Percentiles rank a stretch among this genome's conserved stretches.
phyloP scores from a whole-genome alignment of 805 yeast species.

The Starmerella scarabaei region DNA sequence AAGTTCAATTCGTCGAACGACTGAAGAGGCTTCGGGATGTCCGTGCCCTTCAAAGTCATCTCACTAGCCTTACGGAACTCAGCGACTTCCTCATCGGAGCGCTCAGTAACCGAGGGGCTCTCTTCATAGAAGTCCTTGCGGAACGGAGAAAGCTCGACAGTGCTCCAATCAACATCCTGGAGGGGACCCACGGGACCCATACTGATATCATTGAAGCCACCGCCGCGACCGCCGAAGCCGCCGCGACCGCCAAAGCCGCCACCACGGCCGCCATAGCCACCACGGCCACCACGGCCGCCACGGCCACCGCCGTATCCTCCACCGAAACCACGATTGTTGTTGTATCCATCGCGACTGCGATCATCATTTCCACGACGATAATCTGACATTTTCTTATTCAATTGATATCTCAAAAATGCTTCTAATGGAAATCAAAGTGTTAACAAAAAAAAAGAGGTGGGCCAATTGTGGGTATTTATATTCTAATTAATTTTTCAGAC shows the following conservation, averaged over 20 bases:
- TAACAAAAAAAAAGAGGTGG: neutral
- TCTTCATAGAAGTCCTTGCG: conserved; percentile 92
- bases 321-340: too few relatives aligned
- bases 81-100: conserved; percentile 60
- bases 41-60: conserved; percentile 71
- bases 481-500: too few relatives aligned
- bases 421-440: neutral
- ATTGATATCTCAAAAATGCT: neutral
- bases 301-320: conserved; percentile 25
- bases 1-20: conserved; percentile 94
- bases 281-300: conserved; percentile 21
- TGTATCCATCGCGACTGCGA: conserved; percentile 12
- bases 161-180: conserved; percentile 69
- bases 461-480: neutral
- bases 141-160: conserved; percentile 65
- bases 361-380: conserved; percentile 7
- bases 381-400: conserved; percentile 3
- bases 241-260: conserved; percentile 31
- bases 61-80: conserved; percentile 70
- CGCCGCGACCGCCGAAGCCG: conserved; percentile 32
- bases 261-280: conserved; percentile 31
- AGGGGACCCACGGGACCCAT: conserved; percentile 29
- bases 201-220: conserved; percentile 33
- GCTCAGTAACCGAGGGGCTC: conserved; percentile 60
- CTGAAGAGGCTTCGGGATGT: conserved; percentile 90